These are phyloP conservation scores for Phytopythium kandeliae DNA, from an alignment of 352 stramenopile genomes.

Conservation along the genomic window DNA sequence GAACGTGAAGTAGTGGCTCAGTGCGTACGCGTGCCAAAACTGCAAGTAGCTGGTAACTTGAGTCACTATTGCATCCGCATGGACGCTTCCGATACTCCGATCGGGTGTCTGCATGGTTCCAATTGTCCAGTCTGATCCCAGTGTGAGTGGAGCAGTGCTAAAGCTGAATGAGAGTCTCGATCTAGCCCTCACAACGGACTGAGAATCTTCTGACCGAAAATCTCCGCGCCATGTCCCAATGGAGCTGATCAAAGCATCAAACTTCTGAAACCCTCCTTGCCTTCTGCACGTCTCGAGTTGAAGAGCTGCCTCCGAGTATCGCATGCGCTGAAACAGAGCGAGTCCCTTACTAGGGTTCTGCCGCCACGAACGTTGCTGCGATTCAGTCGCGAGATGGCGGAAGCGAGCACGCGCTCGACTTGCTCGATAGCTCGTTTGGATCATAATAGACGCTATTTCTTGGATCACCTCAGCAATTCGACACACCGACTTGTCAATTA, in stretches of 20 bases:
- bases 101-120: neutral
- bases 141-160: slow-evolving; percentile 21
- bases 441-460: slow-evolving; percentile 16
- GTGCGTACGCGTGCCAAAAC: slow-evolving; percentile 56
- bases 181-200: slow-evolving; percentile 2
- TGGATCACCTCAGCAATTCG: slow-evolving; percentile 16
- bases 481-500: slow-evolving; percentile 14
- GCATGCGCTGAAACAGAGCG: slow-evolving; percentile 23
- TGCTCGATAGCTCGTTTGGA: slow-evolving; percentile 47
- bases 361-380: slow-evolving; percentile 38
- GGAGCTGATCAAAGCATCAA: neutral
- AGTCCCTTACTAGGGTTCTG: slow-evolving; percentile 48
- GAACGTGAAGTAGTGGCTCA: slow-evolving; percentile 46
- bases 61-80: neutral
- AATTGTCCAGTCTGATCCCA: slow-evolving; percentile 25
- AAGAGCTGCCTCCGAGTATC: slow-evolving; percentile 38
- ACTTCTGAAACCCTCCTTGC: slow-evolving; percentile 26
- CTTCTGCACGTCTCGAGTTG: slow-evolving; percentile 42
- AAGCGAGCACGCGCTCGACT: slow-evolving; percentile 26
- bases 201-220: neutral
- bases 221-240: neutral
- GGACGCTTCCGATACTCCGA: neutral
- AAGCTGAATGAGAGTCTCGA: slow-evolving; percentile 54
- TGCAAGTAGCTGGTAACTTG: slow-evolving; percentile 11
- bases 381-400: slow-evolving; percentile 18